Percentiles rank a stretch among this genome's conserved stretches.
These are phyloP conservation scores for Thelonectria rubi DNA, from an alignment of 2,329 filamentous ascomycete genomes.

Conservation along the genomic window DNA sequence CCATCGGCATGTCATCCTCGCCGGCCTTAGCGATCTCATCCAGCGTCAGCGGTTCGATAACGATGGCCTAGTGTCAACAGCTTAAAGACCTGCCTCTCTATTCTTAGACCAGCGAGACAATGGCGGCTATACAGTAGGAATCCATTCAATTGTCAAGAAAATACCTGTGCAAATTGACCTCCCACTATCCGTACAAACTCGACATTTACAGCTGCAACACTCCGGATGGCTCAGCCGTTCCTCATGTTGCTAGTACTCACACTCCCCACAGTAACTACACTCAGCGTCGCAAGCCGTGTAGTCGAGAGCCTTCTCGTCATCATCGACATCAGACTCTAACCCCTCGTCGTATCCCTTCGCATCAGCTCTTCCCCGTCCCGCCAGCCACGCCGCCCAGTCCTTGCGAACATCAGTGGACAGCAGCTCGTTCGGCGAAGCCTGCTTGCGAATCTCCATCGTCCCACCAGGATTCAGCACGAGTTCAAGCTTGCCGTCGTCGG, in stretches of 20 bases:
- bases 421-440: conserved; percentile 34
- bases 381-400: conserved; percentile 41
- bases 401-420: conserved; percentile 36
- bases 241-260: conserved; percentile 22
- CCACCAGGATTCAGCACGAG: conserved; percentile 29
- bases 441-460: conserved; percentile 39
- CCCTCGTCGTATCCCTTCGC: background rate
- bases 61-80: too few relatives aligned
- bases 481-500: conserved; percentile 36
- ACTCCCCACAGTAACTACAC: conserved; percentile 44
- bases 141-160: too few relatives aligned
- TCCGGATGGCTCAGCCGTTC: too few relatives aligned
- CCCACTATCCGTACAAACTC: background rate
- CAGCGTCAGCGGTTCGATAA: too few relatives aligned
- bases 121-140: too few relatives aligned
- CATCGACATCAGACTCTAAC: conserved; percentile 15
- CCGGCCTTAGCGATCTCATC: background rate
- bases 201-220: background rate
- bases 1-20: background rate
- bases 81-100: too few relatives aligned
- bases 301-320: conserved; percentile 28
- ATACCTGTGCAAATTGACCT: background rate
- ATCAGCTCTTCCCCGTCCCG: background rate
- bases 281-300: conserved; percentile 42
- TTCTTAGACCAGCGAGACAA: too few relatives aligned